Base-by-base conservation (phyloP, 139 green algal genomes). In the Chlamydomonas incerta region DNA sequence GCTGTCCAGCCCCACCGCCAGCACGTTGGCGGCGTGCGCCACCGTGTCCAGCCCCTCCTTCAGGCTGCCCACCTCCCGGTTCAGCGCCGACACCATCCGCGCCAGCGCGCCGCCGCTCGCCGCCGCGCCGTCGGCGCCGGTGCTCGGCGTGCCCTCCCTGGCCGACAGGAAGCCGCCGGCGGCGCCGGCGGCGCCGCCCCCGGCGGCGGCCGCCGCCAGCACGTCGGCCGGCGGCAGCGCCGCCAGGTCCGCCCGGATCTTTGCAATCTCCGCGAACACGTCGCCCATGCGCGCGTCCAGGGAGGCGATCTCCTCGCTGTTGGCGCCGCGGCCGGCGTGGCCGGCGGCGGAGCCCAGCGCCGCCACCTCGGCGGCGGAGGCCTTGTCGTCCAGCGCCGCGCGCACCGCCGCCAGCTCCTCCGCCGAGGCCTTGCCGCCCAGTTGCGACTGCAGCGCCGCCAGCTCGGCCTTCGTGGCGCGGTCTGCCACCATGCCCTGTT, bases 1-100 rank as follows among this genome's bases (percentile, higher is more conserved):
- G n/a, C 66, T 35, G 41, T 90, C 82, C 65, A 86, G 37, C 31
- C 89, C 89, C 26, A 92, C 89, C n/a, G 85, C 82, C 82, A 92
- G 52, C 46, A 90, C 83, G 76, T 90, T 90, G 24, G 89, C 65
- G 8, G 89, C 89, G 55, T 92, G 86, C 8, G 89, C 81, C 29
- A 92, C 63, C 41, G 87, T 72, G 47, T 92, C 89, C 72, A 90
- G 57, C 23, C 74, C 41, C 60, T 89, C 83, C 18, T 71, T 77
- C 73, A 91, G 74, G 23, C 34, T 75, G 50, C 72, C 69, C 34
- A 88, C 68, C 69, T 85, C 68, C 21, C 80, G 55, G 34, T 37
- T 79, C 10, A 80, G 68, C 68, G 31, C 31, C 50, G 66, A 29
- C 20, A 85, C 31, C 66, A 85, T 35, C 24, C 79, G 79, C 68